phyloP scores from a whole-genome alignment of 331 rosid genomes.

The Malus hybrid region DNA sequence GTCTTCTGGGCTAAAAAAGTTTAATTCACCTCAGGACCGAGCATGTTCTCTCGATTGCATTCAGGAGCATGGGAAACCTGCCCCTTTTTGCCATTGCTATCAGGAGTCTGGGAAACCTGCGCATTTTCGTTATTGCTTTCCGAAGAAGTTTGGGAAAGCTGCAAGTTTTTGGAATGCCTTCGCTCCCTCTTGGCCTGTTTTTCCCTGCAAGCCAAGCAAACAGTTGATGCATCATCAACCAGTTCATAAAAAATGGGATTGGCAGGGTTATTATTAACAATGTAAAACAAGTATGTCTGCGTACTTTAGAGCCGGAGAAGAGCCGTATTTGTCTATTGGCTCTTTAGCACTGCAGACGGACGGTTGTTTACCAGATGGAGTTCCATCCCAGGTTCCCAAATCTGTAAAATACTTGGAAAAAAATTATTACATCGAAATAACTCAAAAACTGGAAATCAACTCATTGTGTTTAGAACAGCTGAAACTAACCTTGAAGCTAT shows the following conservation, averaged over 20 bases:
- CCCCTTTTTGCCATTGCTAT: too few relatives aligned
- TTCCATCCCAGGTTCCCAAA: constrained; percentile 26
- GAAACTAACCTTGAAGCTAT: constrained; percentile 33
- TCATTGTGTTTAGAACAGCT: background rate
- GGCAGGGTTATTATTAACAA: background rate
- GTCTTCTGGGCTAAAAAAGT: too few relatives aligned
- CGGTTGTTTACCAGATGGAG: constrained; percentile 42
- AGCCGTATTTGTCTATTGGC: constrained; percentile 36
- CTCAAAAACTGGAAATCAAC: background rate
- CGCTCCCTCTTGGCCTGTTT: too few relatives aligned
- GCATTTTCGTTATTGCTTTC: too few relatives aligned
- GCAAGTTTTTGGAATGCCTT: too few relatives aligned
- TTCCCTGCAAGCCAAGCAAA: too few relatives aligned
- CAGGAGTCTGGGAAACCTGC: background rate
- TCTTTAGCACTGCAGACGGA: constrained; percentile 34
- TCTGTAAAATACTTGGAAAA: constrained; percentile 22
- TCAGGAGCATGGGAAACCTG: too few relatives aligned
- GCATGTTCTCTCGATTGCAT: too few relatives aligned
- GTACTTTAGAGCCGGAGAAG: constrained; percentile 26
- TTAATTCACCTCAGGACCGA: too few relatives aligned
- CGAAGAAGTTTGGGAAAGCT: too few relatives aligned
- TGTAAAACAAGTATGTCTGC: background rate
- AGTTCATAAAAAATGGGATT: background rate
- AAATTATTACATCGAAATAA: background rate
- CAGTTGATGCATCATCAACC: background rate